Evolutionary conservation across 768 basidiomycete species (phyloP).

Genomic region (Bullera alba): DNA sequence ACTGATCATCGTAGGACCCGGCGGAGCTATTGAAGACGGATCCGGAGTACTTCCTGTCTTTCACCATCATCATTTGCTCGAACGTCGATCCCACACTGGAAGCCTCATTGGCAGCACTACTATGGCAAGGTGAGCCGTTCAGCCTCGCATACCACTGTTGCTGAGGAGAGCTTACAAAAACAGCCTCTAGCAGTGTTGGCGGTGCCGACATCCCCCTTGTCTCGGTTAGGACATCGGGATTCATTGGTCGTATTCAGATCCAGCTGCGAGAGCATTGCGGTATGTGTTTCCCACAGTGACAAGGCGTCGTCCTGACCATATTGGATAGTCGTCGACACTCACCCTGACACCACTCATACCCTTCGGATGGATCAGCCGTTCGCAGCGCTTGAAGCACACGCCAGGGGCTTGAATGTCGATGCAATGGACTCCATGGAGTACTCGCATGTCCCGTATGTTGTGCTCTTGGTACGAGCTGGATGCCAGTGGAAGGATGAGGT

Average conservation of each 20-base stretch:
- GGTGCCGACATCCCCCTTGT: slow-evolving; percentile 57
- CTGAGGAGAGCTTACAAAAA: neutral
- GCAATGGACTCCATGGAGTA: slow-evolving; percentile 83
- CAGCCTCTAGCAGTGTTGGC: slow-evolving; percentile 50
- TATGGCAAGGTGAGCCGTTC: slow-evolving; percentile 54
- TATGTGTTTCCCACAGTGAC: slow-evolving; percentile 48
- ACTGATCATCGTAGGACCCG: slow-evolving; percentile 46
- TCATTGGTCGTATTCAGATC: slow-evolving; percentile 77
- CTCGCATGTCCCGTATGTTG: slow-evolving; percentile 79
- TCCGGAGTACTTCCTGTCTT: slow-evolving; percentile 56
- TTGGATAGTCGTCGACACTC: slow-evolving; percentile 74
- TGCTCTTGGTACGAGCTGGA: slow-evolving; percentile 74
- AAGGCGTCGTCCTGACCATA: neutral
- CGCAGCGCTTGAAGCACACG: slow-evolving; percentile 67
- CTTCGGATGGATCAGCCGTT: slow-evolving; percentile 86
- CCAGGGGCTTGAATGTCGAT: slow-evolving; percentile 63
- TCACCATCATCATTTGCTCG: slow-evolving; percentile 75
- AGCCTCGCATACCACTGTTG: neutral
- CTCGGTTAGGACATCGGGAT: slow-evolving; percentile 75
- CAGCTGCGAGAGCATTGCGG: slow-evolving; percentile 84
- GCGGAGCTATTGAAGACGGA: slow-evolving; percentile 56
- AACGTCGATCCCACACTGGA: slow-evolving; percentile 61
- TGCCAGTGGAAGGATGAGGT: slow-evolving; percentile 76
- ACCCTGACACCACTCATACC: slow-evolving; percentile 59
- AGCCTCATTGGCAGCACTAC: slow-evolving; percentile 56